phyloP scores from a whole-genome alignment of 169 alveolate genomes.

The Babesia ovis region DNA sequence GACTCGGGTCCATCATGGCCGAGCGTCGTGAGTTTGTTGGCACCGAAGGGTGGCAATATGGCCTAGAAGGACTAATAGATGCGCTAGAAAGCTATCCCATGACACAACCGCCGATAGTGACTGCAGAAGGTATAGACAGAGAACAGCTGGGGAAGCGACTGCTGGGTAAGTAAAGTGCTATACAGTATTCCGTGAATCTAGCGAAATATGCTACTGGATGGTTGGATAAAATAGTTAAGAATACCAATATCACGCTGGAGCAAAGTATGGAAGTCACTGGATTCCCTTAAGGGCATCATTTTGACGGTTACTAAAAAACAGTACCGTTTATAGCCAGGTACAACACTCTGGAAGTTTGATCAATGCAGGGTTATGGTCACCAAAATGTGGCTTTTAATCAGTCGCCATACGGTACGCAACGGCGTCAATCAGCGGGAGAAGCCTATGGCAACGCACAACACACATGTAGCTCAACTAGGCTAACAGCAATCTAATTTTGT shows the following conservation, averaged over 20 bases:
- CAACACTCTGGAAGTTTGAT: background rate
- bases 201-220: too few species aligned
- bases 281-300: background rate
- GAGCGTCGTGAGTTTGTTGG: background rate
- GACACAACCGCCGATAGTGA: slow-evolving; percentile 25
- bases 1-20: background rate
- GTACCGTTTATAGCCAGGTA: background rate
- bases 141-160: slow-evolving; percentile 21
- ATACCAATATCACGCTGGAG: background rate
- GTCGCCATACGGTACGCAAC: background rate
- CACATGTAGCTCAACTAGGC: background rate
- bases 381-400: background rate
- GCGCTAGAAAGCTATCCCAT: slow-evolving; percentile 23
- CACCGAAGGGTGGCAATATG: slow-evolving; percentile 23
- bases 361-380: background rate
- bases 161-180: slow-evolving; percentile 1
- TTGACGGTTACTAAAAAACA: background rate
- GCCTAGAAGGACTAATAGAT: slow-evolving; percentile 47
- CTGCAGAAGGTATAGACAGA: slow-evolving; percentile 29
- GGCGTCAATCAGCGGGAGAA: background rate
- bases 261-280: background rate
- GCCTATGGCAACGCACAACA: background rate
- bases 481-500: background rate
- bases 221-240: too few species aligned
- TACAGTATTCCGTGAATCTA: too few species aligned